These are phyloP conservation scores for Pseudopithomyces chartarum DNA, from an alignment of 2,329 filamentous ascomycete species.

Conservation along the genomic window DNA sequence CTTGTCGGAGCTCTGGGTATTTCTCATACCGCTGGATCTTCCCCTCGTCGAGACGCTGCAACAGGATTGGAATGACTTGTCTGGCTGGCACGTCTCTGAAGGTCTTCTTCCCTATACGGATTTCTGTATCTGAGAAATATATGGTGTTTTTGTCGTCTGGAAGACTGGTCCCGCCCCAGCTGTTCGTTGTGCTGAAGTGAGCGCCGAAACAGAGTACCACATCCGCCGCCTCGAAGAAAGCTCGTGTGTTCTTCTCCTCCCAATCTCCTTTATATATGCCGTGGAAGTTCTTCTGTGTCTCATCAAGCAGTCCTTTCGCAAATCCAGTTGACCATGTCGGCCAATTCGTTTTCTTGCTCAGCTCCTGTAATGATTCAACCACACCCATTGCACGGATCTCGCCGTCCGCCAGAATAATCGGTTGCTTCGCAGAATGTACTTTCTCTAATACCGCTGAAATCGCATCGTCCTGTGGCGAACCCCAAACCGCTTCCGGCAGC, in stretches of 20 bases:
- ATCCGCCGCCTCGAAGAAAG: conserved; percentile 50
- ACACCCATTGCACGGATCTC: conserved; percentile 53
- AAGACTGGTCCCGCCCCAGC: conserved; percentile 45
- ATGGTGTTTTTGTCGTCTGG: conserved; percentile 43
- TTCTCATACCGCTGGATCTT: conserved; percentile 4
- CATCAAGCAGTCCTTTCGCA: conserved; percentile 58
- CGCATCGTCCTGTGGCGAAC: conserved; percentile 26
- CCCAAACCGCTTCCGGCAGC: conserved; percentile 24
- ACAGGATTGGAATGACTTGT: conserved; percentile 7
- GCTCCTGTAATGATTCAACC: conserved; percentile 47
- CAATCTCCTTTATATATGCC: conserved; percentile 56
- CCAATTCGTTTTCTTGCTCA: conserved; percentile 52
- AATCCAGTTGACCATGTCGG: conserved; percentile 56
- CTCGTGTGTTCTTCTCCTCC: conserved; percentile 39
- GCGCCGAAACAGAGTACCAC: conserved; percentile 55
- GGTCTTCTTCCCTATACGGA: conserved; percentile 38
- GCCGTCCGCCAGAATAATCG: conserved; percentile 60
- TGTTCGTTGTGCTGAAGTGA: conserved; percentile 55
- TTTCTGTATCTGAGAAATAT: conserved; percentile 39
- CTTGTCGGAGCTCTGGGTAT: not conserved
- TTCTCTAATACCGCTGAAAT: conserved; percentile 46
- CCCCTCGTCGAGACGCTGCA: not conserved
- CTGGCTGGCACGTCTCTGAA: conserved; percentile 2
- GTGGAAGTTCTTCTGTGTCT: conserved; percentile 53
- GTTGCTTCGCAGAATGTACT: conserved; percentile 54